Base-by-base conservation (phyloP, 768 basidiomycete genomes). In the Royoungia palumana region DNA sequence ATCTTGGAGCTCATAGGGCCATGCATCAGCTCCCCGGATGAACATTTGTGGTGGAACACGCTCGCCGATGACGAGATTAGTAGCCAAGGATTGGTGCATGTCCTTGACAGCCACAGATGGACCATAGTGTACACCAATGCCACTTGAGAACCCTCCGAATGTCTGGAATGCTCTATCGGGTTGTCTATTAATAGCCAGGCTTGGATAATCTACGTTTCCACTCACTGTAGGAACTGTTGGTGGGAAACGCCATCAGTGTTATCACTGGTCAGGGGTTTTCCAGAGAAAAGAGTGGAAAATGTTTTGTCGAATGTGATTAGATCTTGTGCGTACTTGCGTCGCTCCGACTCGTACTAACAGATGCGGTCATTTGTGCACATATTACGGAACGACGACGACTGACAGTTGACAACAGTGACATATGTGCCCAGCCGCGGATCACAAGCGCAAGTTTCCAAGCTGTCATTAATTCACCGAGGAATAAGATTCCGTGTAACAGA, bases 381-480 rank as follows among this genome's bases (percentile, higher is more conserved):
- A n/a, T 34, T 8, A 25, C 30, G 8, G 13, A 5, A 16, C 3
- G 21, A 13, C n/a, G 13, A 6, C 7, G 16, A 58, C 74, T 50
- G 42, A 79, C 74, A 12, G 75, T 78, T 44, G 75, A 70, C 22
- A 81, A 62, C 14, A 81, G 51, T 0, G 72, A 71, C 39, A 70
- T 64, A 12, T 72, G 60, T 10, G 77, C 75, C 70, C 72, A 75
- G 11, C 76, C 78, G 0, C 70, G 70, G 8, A 80, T 49, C n/a
- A 79, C 76, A 32, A 71, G 66, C 1, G 68, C 68, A n/a, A 81
- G 56, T 60, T 82, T 81, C 80, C 80, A 82, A 2, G 72, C 77
- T 72, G 16, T 30, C 25, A 21, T 43, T 4, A 10, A 8, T 14
- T n/a, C n/a, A n/a, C n/a, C n/a, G n/a, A n/a, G n/a, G n/a, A n/a